phyloP scores from a whole-genome alignment of 2,329 filamentous ascomycete genomes.

The Epichloe hybrida region DNA sequence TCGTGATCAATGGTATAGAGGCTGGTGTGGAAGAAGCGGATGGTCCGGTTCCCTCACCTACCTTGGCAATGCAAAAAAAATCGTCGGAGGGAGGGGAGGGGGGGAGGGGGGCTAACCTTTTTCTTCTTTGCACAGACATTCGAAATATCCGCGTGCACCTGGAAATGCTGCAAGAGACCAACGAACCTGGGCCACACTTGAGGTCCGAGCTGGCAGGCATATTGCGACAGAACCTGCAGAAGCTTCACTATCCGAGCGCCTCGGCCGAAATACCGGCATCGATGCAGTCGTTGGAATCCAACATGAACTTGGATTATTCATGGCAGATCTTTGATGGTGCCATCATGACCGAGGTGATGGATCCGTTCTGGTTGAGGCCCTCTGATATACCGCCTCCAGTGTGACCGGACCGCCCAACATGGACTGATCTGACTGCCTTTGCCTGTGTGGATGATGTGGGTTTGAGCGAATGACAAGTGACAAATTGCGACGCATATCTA shows the following conservation, averaged over 20 bases:
- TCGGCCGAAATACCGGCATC: neutral
- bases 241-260: conserved; percentile 11
- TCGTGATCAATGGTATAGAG: conserved; percentile 28
- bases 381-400: neutral
- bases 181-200: conserved; percentile 15
- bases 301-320: conserved; percentile 7
- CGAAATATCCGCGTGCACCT: conserved; percentile 17
- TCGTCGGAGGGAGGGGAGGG: too few relatives aligned
- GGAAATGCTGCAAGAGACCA: conserved; percentile 14
- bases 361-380: conserved; percentile 1
- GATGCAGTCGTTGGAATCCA: conserved; percentile 6
- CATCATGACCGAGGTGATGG: conserved; percentile 4
- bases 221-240: conserved; percentile 15
- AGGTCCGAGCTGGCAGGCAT: conserved; percentile 5
- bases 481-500: too few relatives aligned
- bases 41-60: conserved; percentile 12
- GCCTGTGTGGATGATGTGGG: too few relatives aligned
- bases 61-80: too few relatives aligned
- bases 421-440: neutral
- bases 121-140: conserved; percentile 10
- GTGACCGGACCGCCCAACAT: neutral
- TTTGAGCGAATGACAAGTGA: too few relatives aligned
- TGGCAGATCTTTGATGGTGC: conserved; percentile 11
- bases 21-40: conserved; percentile 25
- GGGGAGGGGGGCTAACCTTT: too few relatives aligned